Conservation (phyloP, 2,329 filamentous ascomycete genomes). For the Thielaviopsis musarum region DNA sequence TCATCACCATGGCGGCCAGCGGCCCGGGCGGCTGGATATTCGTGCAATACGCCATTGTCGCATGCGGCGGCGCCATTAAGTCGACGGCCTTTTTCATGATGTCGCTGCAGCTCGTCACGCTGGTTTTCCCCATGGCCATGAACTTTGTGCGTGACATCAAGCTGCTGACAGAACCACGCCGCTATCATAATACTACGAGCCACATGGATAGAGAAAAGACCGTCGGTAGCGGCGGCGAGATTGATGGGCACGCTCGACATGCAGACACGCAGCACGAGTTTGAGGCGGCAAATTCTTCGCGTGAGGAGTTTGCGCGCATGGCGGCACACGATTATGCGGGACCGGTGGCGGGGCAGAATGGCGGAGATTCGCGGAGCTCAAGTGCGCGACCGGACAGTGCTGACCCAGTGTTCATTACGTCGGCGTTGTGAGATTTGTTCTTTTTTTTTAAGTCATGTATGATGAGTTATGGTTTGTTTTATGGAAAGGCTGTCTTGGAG, state of each 20-base stretch:
- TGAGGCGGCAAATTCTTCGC: background rate
- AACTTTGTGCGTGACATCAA: conserved; percentile 29
- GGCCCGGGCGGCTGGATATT: conserved; percentile 63
- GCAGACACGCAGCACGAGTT: background rate
- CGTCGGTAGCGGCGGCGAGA: background rate
- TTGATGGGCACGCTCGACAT: too few species aligned
- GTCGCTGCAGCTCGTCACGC: conserved; percentile 28
- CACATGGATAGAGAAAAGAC: background rate
- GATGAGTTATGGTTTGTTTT: background rate
- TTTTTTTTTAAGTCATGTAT: background rate
- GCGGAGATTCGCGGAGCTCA: background rate
- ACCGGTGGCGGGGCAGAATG: background rate
- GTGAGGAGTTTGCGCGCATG: background rate
- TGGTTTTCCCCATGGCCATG: conserved; percentile 34
- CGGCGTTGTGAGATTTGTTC: background rate
- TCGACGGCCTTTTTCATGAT: conserved; percentile 49
- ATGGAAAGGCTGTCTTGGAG: background rate
- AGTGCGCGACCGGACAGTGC: background rate
- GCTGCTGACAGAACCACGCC: conserved; percentile 23
- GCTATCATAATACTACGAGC: background rate
- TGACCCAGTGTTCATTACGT: background rate
- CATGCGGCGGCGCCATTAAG: conserved; percentile 41
- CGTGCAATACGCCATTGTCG: conserved; percentile 51
- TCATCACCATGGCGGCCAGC: conserved; percentile 58
- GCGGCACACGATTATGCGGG: background rate